Percentiles rank a stretch among this genome's conserved stretches.
phyloP scores from a whole-genome alignment of 2,329 filamentous ascomycete genomes.

The Fusarium sp. region DNA sequence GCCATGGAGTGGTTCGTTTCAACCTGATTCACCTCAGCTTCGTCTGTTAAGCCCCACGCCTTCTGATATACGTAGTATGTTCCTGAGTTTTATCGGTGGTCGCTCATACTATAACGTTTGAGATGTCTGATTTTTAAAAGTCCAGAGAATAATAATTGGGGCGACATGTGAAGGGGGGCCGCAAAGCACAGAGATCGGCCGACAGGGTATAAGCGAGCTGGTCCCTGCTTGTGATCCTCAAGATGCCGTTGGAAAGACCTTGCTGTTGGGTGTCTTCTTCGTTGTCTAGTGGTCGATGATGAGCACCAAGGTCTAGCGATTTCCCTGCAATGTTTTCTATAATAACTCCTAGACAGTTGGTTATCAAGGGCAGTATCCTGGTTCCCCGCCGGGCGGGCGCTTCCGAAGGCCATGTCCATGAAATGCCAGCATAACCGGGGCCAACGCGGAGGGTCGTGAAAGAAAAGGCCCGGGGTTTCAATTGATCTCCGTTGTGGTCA shows the following conservation, averaged over 20 bases:
- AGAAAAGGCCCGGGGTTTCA: neutral
- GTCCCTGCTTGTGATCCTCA: conserved; percentile 38
- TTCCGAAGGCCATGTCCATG: conserved; percentile 29
- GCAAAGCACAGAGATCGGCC: conserved; percentile 38
- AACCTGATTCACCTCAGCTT: conserved; percentile 1
- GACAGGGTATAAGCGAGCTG: conserved; percentile 38
- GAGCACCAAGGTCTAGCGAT: conserved; percentile 17
- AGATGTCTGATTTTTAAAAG: neutral
- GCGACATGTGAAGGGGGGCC: conserved; percentile 17
- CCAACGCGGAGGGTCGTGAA: conserved; percentile 8
- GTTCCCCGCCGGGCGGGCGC: conserved; percentile 23
- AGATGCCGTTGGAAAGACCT: conserved; percentile 23
- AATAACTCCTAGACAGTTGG: conserved; percentile 2
- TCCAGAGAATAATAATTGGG: conserved; percentile 8
- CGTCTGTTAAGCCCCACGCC: conserved; percentile 2
- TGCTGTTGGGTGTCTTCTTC: neutral
- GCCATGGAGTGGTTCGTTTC: conserved; percentile 23
- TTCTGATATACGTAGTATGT: neutral
- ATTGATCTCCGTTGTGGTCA: neutral
- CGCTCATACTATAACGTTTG: neutral
- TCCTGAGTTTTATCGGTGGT: neutral
- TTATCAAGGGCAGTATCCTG: conserved; percentile 10
- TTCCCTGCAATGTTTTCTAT: conserved; percentile 7
- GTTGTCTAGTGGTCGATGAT: neutral
- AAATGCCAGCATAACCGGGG: conserved; percentile 13